A percentile compares a stretch with the other conserved stretches of the same genome.
These are phyloP conservation scores for Penicillium psychrosexuale DNA, from an alignment of 2,329 filamentous ascomycete genomes.

Conservation along the genomic window DNA sequence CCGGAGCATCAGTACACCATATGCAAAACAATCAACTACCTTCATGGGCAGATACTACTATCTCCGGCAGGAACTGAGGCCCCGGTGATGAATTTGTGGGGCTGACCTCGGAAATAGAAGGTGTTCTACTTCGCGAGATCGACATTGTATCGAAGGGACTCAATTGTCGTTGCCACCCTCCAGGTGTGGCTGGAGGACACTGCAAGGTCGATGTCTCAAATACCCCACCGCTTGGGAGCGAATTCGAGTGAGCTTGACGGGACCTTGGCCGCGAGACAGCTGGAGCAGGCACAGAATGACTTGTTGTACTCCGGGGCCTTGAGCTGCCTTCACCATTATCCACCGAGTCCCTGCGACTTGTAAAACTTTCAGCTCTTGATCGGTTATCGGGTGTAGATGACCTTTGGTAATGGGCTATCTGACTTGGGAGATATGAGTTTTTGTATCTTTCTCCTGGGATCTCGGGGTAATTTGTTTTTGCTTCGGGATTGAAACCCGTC, in stretches of 20 bases:
- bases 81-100: background rate
- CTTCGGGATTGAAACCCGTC: conserved; percentile 48
- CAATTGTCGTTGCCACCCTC: background rate
- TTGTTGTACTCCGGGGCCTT: background rate
- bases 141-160: background rate
- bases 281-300: conserved; percentile 12
- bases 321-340: conserved; percentile 19
- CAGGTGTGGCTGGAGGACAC: background rate
- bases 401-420: conserved; percentile 39
- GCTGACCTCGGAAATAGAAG: background rate
- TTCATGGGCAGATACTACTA: background rate
- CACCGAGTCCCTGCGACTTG: conserved; percentile 3
- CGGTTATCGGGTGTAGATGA: conserved; percentile 26
- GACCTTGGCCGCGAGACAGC: background rate
- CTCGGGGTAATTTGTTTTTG: conserved; percentile 53
- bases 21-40: background rate
- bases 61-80: background rate
- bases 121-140: background rate
- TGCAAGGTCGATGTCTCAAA: background rate
- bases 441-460: conserved; percentile 54
- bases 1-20: background rate
- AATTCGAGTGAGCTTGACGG: conserved; percentile 9
- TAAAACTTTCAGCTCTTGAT: conserved; percentile 15
- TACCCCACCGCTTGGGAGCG: background rate
- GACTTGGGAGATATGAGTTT: conserved; percentile 34